Percentiles rank a stretch among this genome's conserved stretches.
Conservation (phyloP, 257 asterid genomes). For the Mitragyna speciosa region DNA sequence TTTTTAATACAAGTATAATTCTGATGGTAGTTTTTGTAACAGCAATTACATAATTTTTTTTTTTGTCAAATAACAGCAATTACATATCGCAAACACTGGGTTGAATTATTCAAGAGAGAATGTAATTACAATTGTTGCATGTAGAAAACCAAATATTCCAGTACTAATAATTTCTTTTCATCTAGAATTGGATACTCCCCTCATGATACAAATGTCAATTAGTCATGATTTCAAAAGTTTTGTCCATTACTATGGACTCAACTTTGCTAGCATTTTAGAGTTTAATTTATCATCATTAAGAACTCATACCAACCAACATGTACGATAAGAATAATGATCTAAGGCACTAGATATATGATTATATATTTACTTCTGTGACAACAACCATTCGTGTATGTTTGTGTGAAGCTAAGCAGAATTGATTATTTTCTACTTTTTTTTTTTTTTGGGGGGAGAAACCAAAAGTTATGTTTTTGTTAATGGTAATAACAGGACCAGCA, state of each 20-base stretch:
- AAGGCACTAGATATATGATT: neutral
- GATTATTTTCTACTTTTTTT: too few species aligned
- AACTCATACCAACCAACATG: constrained; percentile 24
- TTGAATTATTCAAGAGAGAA: too few species aligned
- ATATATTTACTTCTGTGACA: neutral
- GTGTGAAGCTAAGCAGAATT: neutral
- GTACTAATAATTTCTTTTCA: neutral
- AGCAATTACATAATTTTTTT: too few species aligned
- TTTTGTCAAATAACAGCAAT: too few species aligned
- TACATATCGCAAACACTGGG: too few species aligned
- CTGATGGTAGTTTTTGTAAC: too few species aligned
- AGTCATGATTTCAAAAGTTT: constrained; percentile 7
- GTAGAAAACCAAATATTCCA: neutral
- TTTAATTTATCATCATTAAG: constrained; percentile 19
- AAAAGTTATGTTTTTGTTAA: neutral
- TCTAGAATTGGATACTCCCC: neutral
- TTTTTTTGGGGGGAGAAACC: too few species aligned
- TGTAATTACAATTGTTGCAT: neutral
- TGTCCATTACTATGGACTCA: neutral
- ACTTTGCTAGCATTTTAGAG: neutral
- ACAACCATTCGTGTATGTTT: neutral
- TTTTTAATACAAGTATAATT: too few species aligned
- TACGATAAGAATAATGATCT: constrained; percentile 13
- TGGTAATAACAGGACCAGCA: neutral
- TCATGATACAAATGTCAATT: neutral